Base-by-base conservation (phyloP, 2,329 filamentous ascomycete species). In the Paecilomyces fulvus region DNA sequence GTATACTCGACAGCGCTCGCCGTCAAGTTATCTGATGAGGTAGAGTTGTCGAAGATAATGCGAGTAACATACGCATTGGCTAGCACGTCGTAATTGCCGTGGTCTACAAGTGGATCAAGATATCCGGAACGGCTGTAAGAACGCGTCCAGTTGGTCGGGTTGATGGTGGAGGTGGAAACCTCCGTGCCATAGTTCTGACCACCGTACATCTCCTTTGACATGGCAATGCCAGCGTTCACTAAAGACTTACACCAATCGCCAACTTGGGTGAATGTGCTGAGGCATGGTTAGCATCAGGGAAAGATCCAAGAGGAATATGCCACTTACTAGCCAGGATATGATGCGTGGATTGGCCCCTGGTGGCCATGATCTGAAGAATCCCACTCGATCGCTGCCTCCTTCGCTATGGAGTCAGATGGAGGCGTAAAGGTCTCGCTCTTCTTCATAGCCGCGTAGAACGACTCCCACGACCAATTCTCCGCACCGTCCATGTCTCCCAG, bases 61-160 rank as follows among this genome's bases (percentile, higher is more conserved):
- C 66, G 63, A 28, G 62, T 68, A 11, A 70, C 69, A 56, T 68
- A 64, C 14, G 68, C 63, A 58, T 70, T 63, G 8, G 64, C 58
- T 30, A 69, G 54, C 9, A 72, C 68, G 51, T 69, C 68, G 51
- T 71, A 71, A 51, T 71, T 71, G 10, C 62, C 55, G 1, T 57
- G 56, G n/a, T 69, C 67, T 10, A 63, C 59, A 7, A 71, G 61
- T 17, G 69, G 67, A 21, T 71, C 69, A 6, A 71, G 68, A 60
- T 71, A 71, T 7, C 68, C 69, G 1, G 68, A 63, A 3, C 65
- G 64, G 59, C 68, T 71, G 58, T 71, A 71, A 3, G 69, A 71
- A 3, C 69, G 65, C 0, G 67, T 71, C 68, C 69, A 70, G 53
- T 70, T 71, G 30, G 61, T 57, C 3, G 68, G 69, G 50, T 71